Conservation (phyloP, 1,139 yeast species). For the Kodamaea arcana region DNA sequence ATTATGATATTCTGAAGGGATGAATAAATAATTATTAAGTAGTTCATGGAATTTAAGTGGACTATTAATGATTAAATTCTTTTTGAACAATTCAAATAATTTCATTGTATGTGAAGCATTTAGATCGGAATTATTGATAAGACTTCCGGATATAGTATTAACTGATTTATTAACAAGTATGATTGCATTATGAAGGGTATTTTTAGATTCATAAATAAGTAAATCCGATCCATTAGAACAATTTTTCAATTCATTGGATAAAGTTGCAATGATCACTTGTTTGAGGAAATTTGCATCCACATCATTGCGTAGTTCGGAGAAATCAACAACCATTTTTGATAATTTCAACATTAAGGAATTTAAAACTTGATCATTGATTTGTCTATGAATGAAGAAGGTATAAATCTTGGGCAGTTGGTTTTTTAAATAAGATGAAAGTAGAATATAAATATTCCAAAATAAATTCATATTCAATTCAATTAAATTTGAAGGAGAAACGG, state of each 20-base stretch:
- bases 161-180: constrained; percentile 44
- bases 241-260: constrained; percentile 42
- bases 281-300: constrained; percentile 24
- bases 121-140: neutral
- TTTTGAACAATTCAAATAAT: constrained; percentile 37
- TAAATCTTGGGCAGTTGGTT: constrained; percentile 39
- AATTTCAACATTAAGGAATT: constrained; percentile 11
- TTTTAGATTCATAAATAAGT: constrained; percentile 34
- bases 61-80: constrained; percentile 40
- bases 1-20: constrained; percentile 33
- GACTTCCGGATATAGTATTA: constrained; percentile 8
- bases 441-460: constrained; percentile 43
- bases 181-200: constrained; percentile 44
- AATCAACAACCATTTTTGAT: constrained; percentile 16
- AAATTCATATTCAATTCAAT: constrained; percentile 22
- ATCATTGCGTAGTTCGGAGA: constrained; percentile 18
- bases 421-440: constrained; percentile 36
- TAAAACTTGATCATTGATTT: constrained; percentile 10
- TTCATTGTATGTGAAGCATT: constrained; percentile 4
- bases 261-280: constrained; percentile 34
- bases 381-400: constrained; percentile 28
- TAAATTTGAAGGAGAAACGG: constrained; percentile 16
- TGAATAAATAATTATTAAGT: constrained; percentile 37
- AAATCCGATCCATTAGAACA: constrained; percentile 26
- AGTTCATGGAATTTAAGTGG: constrained; percentile 45